A percentile compares a stretch with the other conserved stretches of the same genome.
Evolutionary conservation across 2,329 filamentous ascomycete genomes (phyloP).

Genomic region (Karstenula rhodostoma): DNA sequence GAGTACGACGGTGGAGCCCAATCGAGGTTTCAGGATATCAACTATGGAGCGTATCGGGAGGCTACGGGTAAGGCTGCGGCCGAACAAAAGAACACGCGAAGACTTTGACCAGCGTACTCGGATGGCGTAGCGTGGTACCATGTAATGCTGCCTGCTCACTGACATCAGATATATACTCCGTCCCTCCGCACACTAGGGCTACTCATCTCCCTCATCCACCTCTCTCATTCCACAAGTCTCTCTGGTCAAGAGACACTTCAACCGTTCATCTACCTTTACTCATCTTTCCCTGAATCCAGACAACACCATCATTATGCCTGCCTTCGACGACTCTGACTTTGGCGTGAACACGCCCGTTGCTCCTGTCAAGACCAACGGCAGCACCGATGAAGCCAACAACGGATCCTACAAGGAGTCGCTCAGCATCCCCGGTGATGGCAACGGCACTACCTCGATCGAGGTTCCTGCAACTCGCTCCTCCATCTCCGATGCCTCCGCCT

Average conservation of each 20-base stretch:
- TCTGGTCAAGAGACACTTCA: background rate
- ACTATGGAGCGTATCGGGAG: conserved; percentile 12
- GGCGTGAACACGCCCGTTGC: conserved; percentile 48
- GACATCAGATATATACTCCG: conserved; percentile 17
- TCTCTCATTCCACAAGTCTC: conserved; percentile 1
- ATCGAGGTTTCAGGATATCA: background rate
- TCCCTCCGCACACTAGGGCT: background rate
- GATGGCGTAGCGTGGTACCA: conserved; percentile 2
- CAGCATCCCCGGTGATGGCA: conserved; percentile 38
- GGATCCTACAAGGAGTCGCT: conserved; percentile 43
- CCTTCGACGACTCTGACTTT: conserved; percentile 66
- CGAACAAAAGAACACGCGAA: conserved; percentile 11
- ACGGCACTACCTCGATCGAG: conserved; percentile 64
- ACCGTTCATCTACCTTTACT: background rate
- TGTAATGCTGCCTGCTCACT: conserved; percentile 2
- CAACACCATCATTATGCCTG: conserved; percentile 58
- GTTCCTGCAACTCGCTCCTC: conserved; percentile 73
- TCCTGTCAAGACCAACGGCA: conserved; percentile 35
- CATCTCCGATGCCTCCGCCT: conserved; percentile 71
- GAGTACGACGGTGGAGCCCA: conserved; percentile 8
- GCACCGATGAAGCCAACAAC: conserved; percentile 18
- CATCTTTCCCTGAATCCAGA: conserved; percentile 17
- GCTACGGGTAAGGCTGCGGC: conserved; percentile 12
- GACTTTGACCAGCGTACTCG: conserved; percentile 8
- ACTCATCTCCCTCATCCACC: background rate